These are phyloP conservation scores for Plasmodium falciparum DNA, from an alignment of 169 alveolate genomes.

Conservation along the genomic window DNA sequence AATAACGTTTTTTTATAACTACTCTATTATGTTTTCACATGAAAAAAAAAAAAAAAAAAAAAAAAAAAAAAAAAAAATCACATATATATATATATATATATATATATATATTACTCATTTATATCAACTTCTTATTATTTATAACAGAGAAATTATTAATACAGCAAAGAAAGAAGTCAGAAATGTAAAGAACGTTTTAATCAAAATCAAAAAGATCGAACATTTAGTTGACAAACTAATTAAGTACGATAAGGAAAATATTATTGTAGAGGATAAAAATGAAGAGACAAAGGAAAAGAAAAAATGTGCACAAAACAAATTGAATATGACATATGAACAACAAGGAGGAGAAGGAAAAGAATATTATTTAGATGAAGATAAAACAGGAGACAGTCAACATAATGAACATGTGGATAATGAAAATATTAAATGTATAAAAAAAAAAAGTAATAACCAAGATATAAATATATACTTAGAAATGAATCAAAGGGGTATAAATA, in stretches of 20 bases:
- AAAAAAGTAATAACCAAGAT: not conserved
- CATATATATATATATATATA: not conserved
- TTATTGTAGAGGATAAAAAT: constrained; percentile 8
- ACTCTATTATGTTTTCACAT: too few relatives aligned
- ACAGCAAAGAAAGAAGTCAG: constrained; percentile 54
- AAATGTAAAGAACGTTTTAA: constrained; percentile 33
- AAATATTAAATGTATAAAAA: not conserved
- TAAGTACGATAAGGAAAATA: constrained; percentile 39
- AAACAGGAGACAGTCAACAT: not conserved
- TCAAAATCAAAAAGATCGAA: constrained; percentile 48
- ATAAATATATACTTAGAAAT: not conserved
- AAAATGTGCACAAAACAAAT: not conserved
- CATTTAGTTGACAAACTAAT: constrained; percentile 48
- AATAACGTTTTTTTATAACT: too few relatives aligned
- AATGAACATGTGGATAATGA: not conserved
- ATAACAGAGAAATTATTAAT: constrained; percentile 37
- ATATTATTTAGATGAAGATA: not conserved
- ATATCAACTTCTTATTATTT: too few relatives aligned
- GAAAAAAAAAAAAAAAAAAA: not conserved
- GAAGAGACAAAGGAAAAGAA: not conserved
- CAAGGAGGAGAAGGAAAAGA: not conserved
- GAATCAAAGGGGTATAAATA: not conserved
- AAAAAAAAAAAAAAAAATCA: not conserved
- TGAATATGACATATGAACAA: not conserved
- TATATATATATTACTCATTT: not conserved